Base-by-base conservation (phyloP, 2,329 filamentous ascomycete genomes). In the Hypoxylon sp. region DNA sequence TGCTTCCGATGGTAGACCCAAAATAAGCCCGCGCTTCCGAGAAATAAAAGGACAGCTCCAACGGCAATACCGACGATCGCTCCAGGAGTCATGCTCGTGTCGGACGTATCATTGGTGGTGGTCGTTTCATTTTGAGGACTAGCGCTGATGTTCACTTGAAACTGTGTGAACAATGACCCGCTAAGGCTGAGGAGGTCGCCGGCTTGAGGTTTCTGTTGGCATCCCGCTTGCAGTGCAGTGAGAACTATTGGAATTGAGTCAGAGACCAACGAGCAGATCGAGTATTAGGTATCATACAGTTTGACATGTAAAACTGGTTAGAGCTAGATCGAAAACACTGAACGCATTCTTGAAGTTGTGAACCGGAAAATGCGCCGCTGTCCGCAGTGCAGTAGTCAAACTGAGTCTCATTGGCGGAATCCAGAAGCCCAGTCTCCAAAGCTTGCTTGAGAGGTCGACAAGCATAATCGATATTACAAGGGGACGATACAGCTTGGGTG, bases 11-110 rank as follows among this genome's bases (percentile, higher is more conserved):
- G 83, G 74, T 87, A 82, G 1, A 86, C 65, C 53, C 79, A 69
- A 52, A 87, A 81, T 0, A 88, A 77, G 2, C 73, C 79, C 0
- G 76, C 67, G 2, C 78, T 79, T 0, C 81, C 78, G 4, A 83
- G 32, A 2, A 87, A 72, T 1, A 82, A 71, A 0, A 84, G 74
- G 0, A 77, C 77, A 5, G 78, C 80, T 11, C 82, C 85, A 0
- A 86, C 73, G 0, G 78, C 80, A 46, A 88, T 87, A 16, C 85
- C 85, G 0, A 83, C 82, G 14, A 87, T 84, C n/a, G 82, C 82
- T 1, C 82, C 81, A 0, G 80, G 80, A 0, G 81, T 80, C 72
- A 87, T 79, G 8, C 70, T 70, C 3, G 70, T 73, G 2, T 72
- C 65, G 0, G 67, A 74, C 1, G 74, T 73, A 0, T 69, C 64